Evolutionary conservation across 1,139 yeast genomes (phyloP).

Genomic region (Zhuliangozyma parablackwelliae): DNA sequence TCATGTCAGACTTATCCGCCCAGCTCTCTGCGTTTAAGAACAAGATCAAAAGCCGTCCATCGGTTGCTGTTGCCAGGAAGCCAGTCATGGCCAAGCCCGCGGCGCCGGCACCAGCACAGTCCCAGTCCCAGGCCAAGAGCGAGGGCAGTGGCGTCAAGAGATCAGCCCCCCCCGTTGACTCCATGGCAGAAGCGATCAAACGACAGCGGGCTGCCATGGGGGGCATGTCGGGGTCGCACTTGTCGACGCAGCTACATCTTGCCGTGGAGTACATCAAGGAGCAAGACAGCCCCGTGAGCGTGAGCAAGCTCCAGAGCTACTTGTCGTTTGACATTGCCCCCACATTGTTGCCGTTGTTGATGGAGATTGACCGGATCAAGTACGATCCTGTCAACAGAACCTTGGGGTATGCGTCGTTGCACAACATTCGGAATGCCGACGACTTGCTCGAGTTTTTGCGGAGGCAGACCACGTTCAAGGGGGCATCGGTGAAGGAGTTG

Average conservation of each 20-base stretch:
- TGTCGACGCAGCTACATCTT: slow-evolving; percentile 74
- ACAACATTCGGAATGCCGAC: slow-evolving; percentile 77
- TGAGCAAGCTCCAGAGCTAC: slow-evolving; percentile 57
- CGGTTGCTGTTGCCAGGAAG: slow-evolving; percentile 34
- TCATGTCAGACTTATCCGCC: slow-evolving; percentile 44
- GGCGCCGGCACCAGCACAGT: slow-evolving; percentile 2
- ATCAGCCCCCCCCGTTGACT: slow-evolving; percentile 15
- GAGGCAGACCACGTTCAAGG: slow-evolving; percentile 82
- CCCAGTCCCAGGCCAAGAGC: slow-evolving; percentile 2
- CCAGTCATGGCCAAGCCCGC: slow-evolving; percentile 12
- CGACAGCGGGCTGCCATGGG: slow-evolving; percentile 28
- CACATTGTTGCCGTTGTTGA: slow-evolving; percentile 61
- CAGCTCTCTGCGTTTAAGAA: slow-evolving; percentile 48
- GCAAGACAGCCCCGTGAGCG: slow-evolving; percentile 64
- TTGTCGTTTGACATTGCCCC: slow-evolving; percentile 46
- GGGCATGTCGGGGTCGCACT: slow-evolving; percentile 51
- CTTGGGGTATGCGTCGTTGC: slow-evolving; percentile 81
- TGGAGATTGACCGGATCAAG: slow-evolving; percentile 71
- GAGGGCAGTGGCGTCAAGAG: slow-evolving; percentile 10
- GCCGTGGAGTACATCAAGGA: slow-evolving; percentile 83
- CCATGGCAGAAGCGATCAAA: slow-evolving; percentile 33
- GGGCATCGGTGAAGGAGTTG: slow-evolving; percentile 81
- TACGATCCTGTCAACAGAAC: slow-evolving; percentile 59
- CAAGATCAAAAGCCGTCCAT: slow-evolving; percentile 46
- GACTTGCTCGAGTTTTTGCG: slow-evolving; percentile 73